Base-by-base conservation (phyloP, 768 basidiomycete species). In the Kwoniella newhampshirensis region DNA sequence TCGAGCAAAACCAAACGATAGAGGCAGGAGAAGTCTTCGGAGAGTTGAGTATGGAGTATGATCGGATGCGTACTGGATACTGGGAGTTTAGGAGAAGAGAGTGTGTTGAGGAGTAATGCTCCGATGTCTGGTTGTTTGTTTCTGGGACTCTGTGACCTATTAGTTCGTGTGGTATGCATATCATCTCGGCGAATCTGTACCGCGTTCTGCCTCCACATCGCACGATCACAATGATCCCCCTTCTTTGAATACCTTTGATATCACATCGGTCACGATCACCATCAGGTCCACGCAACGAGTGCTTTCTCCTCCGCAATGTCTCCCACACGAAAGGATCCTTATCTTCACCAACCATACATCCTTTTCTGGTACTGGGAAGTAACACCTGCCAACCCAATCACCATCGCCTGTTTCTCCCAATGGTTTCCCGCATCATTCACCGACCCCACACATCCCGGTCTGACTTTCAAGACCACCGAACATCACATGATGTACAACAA, bases 401-500 rank as follows among this genome's bases (percentile, higher is more conserved):
- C 46, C n/a, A 50, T 60, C 18, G 64, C 67, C 4, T 52, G 53
- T 27, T 57, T 69, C 56, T 63, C 64, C 4, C 64, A 69, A 48
- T 69, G 67, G 67, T 69, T 51, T 40, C 56, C 60, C 7, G 35
- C 62, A 13, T 25, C 59, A 3, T 66, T 62, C 28, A 21, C 30
- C 21, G 60, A 59, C 48, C 64, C 57, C 21, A 35, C 41, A 26
- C 60, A 54, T 53, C 48, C 60, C 0, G 37, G 44, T 20, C 37
- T 60, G 28, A 64, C 50, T 0, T 84, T 84, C 66, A 74, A 72
- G 5, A 81, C 82, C 2, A 79, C 82, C 0, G 85, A 86, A 71
- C 84, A 86, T 62, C 85, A 63, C 55, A 86, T 86, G 85, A 86
- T 85, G 85, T 77, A 81, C 37, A 80, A 81, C 50, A 85, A 86